Evolutionary conservation across 768 basidiomycete species (phyloP), one percentile per base, ranked within the genome.

Genomic region (Psilocybe azurescens): DNA sequence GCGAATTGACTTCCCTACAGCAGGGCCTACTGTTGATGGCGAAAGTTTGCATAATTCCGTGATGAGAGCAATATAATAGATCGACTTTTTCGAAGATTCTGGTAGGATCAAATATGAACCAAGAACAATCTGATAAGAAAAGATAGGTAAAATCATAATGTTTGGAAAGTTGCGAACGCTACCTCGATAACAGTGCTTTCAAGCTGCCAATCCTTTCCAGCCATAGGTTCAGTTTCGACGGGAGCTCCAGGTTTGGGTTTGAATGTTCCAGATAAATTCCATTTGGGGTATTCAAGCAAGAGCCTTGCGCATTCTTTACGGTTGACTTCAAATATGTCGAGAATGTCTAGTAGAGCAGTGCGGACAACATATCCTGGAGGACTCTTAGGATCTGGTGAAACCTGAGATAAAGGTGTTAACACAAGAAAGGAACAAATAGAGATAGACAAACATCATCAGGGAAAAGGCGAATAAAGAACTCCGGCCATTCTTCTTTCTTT

Each of bases 21-120:
- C 94, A 0, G 97, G 97, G 3, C 97, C 97, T 53, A 96, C 91
- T 2, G 95, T 97, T 5, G 85, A 82, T 0, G 97, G 95, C 0
- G 93, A 92, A n/a, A 96, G 79, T 72, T 97, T 97, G 78, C 95
- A 98, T 7, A 99, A 79, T 70, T 99, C 97, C 20, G 93, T 93
- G 61, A 99, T 90, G 57, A 99, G 80, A 3, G 91, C 80, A 62
- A 90, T 88, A 71, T 97, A 94, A 74, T 97, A 99, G 6, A 97
- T 79, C 0, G 91, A 79, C 71, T 91, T 91, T 68, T 89, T 86
- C 0, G 86, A 80, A 4, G 96, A 78, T 65, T 89, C 86, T 0
- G 97, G 97, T 8, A 97, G 79, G 18, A 90, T 72, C 66, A 97
- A 84, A 63, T 91, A 83, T 0, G 85, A 81, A 13, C 89, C 87